A percentile compares a stretch with the other conserved stretches of the same genome.
Conservation (phyloP, 2,329 filamentous ascomycete species). For the Parascedosporium putredinis region DNA sequence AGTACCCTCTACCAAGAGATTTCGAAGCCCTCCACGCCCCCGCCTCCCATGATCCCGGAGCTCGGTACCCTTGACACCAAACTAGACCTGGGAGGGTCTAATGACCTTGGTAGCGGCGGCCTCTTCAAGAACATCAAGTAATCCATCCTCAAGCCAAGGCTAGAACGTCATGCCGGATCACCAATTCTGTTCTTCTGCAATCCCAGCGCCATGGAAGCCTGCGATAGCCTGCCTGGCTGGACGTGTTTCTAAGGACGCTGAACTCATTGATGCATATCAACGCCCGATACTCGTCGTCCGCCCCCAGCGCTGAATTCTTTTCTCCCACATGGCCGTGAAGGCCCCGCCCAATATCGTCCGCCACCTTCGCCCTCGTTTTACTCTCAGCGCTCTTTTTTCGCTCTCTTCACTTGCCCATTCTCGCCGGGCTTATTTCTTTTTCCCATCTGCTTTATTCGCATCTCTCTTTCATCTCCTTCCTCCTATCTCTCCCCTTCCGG, state of each 20-base stretch:
- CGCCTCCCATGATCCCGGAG: slow-evolving; percentile 52
- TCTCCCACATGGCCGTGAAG: too few species aligned
- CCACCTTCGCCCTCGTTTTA: not conserved
- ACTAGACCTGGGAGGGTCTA: slow-evolving; percentile 32
- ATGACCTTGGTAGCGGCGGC: slow-evolving; percentile 34
- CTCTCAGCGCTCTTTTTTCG: not conserved
- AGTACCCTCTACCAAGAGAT: slow-evolving; percentile 30
- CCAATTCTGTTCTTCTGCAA: too few species aligned
- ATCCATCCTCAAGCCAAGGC: too few species aligned
- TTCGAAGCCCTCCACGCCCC: slow-evolving; percentile 34
- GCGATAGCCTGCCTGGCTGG: too few species aligned
- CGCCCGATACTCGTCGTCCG: too few species aligned
- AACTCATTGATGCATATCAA: too few species aligned
- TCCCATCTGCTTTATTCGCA: not conserved
- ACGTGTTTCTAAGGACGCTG: too few species aligned
- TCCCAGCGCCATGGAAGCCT: too few species aligned
- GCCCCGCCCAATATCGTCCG: too few species aligned
- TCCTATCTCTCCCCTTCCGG: not conserved
- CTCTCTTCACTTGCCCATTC: too few species aligned
- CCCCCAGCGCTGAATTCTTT: too few species aligned
- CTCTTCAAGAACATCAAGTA: slow-evolving; percentile 52
- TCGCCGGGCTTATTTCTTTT: not conserved
- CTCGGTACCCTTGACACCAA: slow-evolving; percentile 41
- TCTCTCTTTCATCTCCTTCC: not conserved
- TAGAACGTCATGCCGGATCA: too few species aligned